Base-by-base conservation (phyloP, 371 early-diverging fungal genomes). In the Batkoa obscura region DNA sequence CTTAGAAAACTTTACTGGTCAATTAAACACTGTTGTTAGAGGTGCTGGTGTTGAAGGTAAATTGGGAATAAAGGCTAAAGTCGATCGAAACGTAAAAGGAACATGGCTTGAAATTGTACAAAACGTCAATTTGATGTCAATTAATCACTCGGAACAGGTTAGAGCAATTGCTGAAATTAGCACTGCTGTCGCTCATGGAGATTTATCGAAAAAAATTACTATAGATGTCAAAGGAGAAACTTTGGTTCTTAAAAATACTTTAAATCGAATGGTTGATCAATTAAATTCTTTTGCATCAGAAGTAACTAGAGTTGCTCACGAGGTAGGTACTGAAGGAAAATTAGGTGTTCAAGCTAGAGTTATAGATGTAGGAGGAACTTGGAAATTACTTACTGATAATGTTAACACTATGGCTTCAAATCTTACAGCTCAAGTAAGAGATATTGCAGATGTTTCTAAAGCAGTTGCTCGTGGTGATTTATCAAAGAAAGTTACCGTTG, bases 161-260 rank as follows among this genome's bases (percentile, higher is more conserved):
- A 69, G 85, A 47, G 83, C 78, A 61, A 84, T 84, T 59, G 79
- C 80, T 33, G 68, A 74, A 65, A 79, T 81, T n/a, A 76, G 78
- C 47, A 79, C 74, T 3, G 75, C 85, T 3, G 81, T 84, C 59
- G 83, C 79, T 8, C 64, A 70, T 17, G 86, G 86, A 46, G 82
- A 85, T 62, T 67, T 85, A 3, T 74, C 73, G 13, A 73, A 76
- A 61, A 75, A 79, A 61, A 72, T 79, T 63, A 74, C 76, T 0
- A 76, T 79, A 0, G 70, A 76, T 52, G 78, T 79, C 33, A 70
- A 75, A 61, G 85, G 85, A 34, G 81, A 81, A 61, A 78, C 78
- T 3, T 50, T 73, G 17, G 70, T 80, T 9, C 66, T 84, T 3
- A 84, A 82, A 60, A 74, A 77, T 35, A 80, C 83, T 1, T 75